phyloP scores from a whole-genome alignment of 768 basidiomycete species.

The Xerocomus potaroensis region DNA sequence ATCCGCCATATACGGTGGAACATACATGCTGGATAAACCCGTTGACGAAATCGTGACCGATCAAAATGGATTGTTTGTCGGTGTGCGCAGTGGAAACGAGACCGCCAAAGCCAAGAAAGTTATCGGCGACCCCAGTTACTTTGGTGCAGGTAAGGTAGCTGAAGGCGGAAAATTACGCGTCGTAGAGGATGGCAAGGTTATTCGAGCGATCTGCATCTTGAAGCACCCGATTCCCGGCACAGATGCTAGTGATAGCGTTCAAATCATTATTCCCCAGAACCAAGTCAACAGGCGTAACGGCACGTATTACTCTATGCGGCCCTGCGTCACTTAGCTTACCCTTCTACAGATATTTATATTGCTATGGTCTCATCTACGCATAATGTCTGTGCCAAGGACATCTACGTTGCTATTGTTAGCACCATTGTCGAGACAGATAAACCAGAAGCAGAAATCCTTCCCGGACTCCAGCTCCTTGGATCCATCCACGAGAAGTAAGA shows the following conservation, averaged over 20 bases:
- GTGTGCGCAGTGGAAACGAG: conserved; percentile 85
- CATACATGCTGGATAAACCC: conserved; percentile 98
- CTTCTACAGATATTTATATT: conserved; percentile 86
- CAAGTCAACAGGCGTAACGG: conserved; percentile 93
- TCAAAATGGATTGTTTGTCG: conserved; percentile 82
- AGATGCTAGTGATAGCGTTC: conserved; percentile 90
- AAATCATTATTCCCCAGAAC: conserved; percentile 99
- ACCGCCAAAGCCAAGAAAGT: conserved; percentile 97
- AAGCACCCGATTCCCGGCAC: conserved; percentile 98
- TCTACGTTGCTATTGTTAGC: conserved; percentile 96
- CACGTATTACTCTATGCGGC: conserved; percentile 33
- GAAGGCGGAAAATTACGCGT: conserved; percentile 81
- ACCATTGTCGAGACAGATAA: conserved; percentile 94
- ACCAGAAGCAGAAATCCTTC: conserved; percentile 89
- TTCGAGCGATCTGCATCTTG: conserved; percentile 95
- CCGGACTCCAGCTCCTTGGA: conserved; percentile 88
- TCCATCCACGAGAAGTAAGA: conserved; percentile 89
- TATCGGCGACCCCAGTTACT: conserved; percentile 98
- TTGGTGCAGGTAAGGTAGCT: conserved; percentile 64
- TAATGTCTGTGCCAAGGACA: conserved; percentile 93
- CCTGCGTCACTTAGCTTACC: conserved; percentile 2
- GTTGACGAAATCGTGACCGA: conserved; percentile 90
- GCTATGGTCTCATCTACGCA: conserved; percentile 96
- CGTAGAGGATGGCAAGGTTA: conserved; percentile 89
- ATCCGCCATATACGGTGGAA: conserved; percentile 97